Evolutionary conservation across 2,329 filamentous ascomycete species (phyloP), one percentile per base, ranked within the genome.

Genomic region (Colletotrichum nymphaeae): DNA sequence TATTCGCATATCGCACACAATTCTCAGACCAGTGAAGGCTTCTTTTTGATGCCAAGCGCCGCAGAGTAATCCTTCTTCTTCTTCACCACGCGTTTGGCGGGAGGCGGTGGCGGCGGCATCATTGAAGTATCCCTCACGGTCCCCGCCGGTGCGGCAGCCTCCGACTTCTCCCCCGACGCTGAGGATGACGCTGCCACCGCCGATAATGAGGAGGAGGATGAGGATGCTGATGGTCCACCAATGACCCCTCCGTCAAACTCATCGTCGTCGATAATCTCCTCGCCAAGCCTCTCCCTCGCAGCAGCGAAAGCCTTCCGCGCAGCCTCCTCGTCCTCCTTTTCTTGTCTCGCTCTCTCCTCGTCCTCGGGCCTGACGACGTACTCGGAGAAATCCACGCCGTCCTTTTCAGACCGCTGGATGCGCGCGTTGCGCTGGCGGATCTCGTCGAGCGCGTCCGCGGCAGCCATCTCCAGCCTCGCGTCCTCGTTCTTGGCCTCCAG

Each of bases 361-460:
- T 93, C 91, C 59, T 87, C 86, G 5, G 84, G 79, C n/a, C 85
- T 80, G 67, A 88, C 85, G 1, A 91, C 86, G 4, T 88, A 86
- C 6, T 90, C 88, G 32, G 80, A 81, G 24, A 90, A 89, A 69
- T 92, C 90, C 4, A 90, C 86, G 3, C 90, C 91, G 73, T 94
- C 92, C 78, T 91, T 90, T 69, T 91, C 90, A 9, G 92, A 93
- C 76, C 93, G 89, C 82, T 97, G 94, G 63, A 97, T 91, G 75
- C 95, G 88, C 8, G 97, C 97, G 84, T 99, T 99, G 76, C 96
- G 87, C 65, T 94, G 96, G 69, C 96, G 88, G 70, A 99, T 98
- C 84, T 98, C 95, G 82, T 99, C 97, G 68, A 99, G 85, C 8
- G 95, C 96, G 85, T 99, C 97, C 2, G 97, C 97, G 57, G 98